Evolutionary conservation across 2,329 filamentous ascomycete species (phyloP).

Genomic region (Endocalyx cinctus): DNA sequence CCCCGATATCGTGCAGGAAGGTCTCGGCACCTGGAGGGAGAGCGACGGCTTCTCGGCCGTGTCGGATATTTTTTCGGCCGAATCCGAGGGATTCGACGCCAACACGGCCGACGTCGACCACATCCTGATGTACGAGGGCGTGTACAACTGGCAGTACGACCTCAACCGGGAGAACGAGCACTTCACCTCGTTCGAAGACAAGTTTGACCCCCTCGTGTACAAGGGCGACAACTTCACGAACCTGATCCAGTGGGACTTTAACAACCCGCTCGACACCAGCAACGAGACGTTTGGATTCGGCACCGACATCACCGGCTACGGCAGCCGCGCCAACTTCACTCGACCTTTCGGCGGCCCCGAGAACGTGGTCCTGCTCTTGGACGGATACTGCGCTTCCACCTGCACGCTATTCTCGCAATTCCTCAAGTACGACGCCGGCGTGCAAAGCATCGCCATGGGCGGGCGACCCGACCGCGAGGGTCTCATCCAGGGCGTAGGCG

Average conservation of each 20-base stretch:
- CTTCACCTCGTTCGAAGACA: conserved; percentile 44
- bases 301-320: conserved; percentile 47
- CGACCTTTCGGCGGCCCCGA: conserved; percentile 50
- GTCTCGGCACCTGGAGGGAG: conserved; percentile 34
- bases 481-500: conserved; percentile 50
- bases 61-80: conserved; percentile 21
- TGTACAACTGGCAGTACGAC: conserved; percentile 47
- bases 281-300: conserved; percentile 38
- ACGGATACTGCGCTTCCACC: conserved; percentile 55
- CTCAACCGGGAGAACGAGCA: conserved; percentile 44
- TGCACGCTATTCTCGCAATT: conserved; percentile 55
- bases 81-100: conserved; percentile 22
- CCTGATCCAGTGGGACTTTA: conserved; percentile 47
- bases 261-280: conserved; percentile 34
- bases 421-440: conserved; percentile 45
- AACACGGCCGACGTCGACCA: conserved; percentile 21
- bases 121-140: conserved; percentile 41
- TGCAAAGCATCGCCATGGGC: conserved; percentile 51
- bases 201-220: conserved; percentile 35
- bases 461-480: conserved; percentile 39
- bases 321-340: conserved; percentile 39
- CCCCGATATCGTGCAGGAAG: conserved; percentile 39
- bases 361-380: conserved; percentile 55
- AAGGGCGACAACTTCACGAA: conserved; percentile 51
- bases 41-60: conserved; percentile 34